These are phyloP conservation scores for Coemansia sp. DNA, from an alignment of 192 early-diverging fungal genomes.

Conservation along the genomic window DNA sequence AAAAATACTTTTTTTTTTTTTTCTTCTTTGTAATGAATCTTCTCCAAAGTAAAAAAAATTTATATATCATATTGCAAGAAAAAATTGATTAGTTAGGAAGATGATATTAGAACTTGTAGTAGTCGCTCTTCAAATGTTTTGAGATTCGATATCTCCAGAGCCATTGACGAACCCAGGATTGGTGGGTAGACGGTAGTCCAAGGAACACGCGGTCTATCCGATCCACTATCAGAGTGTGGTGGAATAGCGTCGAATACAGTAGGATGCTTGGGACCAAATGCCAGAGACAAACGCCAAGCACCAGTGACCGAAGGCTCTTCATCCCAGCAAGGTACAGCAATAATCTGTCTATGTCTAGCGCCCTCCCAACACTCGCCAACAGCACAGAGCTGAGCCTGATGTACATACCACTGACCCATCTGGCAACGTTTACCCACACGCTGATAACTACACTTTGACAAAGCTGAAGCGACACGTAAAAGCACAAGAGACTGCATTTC, in stretches of 20 bases:
- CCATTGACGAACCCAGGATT: not conserved
- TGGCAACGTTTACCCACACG: slow-evolving; percentile 21
- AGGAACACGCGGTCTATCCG: slow-evolving; percentile 16
- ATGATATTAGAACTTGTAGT: slow-evolving; percentile 18
- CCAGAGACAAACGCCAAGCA: slow-evolving; percentile 34
- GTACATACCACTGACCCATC: slow-evolving; percentile 55
- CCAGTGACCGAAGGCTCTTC: not conserved
- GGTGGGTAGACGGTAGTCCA: slow-evolving; percentile 49
- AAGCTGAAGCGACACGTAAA: slow-evolving; percentile 42
- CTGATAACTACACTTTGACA: slow-evolving; percentile 29
- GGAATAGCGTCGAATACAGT: slow-evolving; percentile 22
- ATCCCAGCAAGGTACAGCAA: slow-evolving; percentile 48
- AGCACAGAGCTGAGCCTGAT: slow-evolving; percentile 57
- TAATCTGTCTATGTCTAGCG: slow-evolving; percentile 43
- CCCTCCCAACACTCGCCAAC: slow-evolving; percentile 54
- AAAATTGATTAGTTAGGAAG: slow-evolving; percentile 15
- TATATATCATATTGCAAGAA: not conserved
- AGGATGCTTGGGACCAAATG: slow-evolving; percentile 55
- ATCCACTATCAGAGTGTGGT: not conserved
- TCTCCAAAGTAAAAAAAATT: not conserved
- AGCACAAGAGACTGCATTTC: slow-evolving; percentile 50
- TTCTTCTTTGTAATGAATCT: too few relatives aligned
- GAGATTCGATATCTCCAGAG: not conserved
- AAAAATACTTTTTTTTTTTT: not conserved
- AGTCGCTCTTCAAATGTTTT: slow-evolving; percentile 42